These are phyloP conservation scores for Pogostemon cablin DNA, from an alignment of 257 asterid genomes.

Conservation along the genomic window DNA sequence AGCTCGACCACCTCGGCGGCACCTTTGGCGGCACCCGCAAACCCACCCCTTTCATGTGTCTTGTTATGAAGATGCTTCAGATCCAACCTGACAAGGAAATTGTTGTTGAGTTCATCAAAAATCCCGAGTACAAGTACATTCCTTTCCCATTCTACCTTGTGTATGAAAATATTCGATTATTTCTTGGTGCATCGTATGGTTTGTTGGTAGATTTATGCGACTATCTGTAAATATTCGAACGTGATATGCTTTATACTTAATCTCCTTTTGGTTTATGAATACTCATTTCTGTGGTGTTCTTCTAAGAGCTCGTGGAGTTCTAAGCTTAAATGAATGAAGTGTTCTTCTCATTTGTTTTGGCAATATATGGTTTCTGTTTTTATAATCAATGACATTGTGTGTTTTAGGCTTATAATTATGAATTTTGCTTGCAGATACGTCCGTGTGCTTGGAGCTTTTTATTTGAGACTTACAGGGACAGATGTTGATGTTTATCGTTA, in stretches of 20 bases:
- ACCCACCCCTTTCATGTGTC: constrained; percentile 91
- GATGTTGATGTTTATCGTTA: constrained; percentile 87
- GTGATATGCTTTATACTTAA: neutral
- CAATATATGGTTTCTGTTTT: neutral
- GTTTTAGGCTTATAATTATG: neutral
- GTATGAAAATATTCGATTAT: neutral
- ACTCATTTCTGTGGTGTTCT: neutral
- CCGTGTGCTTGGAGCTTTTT: constrained; percentile 90
- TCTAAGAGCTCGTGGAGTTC: neutral
- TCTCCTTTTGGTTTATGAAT: neutral
- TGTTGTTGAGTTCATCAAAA: constrained; percentile 90
- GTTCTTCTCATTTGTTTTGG: neutral
- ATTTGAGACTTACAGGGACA: constrained; percentile 88
- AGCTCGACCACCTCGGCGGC: constrained; percentile 94
- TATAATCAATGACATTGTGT: neutral
- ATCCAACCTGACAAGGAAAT: constrained; percentile 98
- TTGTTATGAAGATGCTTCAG: constrained; percentile 94
- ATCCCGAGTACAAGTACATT: constrained; percentile 83
- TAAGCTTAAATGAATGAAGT: neutral
- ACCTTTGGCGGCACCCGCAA: constrained; percentile 77
- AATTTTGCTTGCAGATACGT: constrained; percentile 57
- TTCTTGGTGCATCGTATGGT: neutral
- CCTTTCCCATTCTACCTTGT: neutral
- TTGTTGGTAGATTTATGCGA: neutral
- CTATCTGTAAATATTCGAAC: neutral